Percentiles rank a stretch among this genome's conserved stretches.
Conservation (phyloP, 495 filamentous ascomycete species). For the Beverwykella pulmonaria region DNA sequence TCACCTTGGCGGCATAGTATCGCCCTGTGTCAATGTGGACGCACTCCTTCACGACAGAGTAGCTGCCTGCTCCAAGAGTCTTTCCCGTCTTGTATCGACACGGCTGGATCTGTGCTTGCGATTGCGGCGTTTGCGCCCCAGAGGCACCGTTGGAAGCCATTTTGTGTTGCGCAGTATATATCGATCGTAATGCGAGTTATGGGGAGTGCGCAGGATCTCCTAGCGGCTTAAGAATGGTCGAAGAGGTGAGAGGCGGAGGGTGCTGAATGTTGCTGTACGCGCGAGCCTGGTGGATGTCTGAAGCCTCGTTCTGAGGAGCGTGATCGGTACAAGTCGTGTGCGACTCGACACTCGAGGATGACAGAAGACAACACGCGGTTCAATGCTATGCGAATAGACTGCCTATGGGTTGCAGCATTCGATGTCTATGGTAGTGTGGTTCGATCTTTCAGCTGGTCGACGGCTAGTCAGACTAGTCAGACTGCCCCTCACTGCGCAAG, state of each 20-base stretch:
- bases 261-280: not conserved
- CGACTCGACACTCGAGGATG: not conserved
- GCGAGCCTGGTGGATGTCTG: not conserved
- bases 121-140: slow-evolving; percentile 18
- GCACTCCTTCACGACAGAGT: slow-evolving; percentile 99
- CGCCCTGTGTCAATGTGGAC: slow-evolving; percentile 97
- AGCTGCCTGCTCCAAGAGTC: slow-evolving; percentile 92
- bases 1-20: slow-evolving; percentile 99
- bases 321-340: not conserved
- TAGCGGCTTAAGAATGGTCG: not conserved
- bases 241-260: not conserved
- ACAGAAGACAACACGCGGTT: not conserved
- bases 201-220: not conserved
- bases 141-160: slow-evolving; percentile 34
- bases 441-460: not conserved
- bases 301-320: not conserved
- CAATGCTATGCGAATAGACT: not conserved
- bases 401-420: not conserved
- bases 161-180: not conserved
- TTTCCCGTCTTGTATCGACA: slow-evolving; percentile 98
- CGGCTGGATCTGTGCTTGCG: slow-evolving; percentile 68
- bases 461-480: not conserved
- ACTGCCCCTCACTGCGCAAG: not conserved
- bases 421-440: not conserved
- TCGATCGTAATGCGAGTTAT: too few relatives aligned